Base-by-base conservation (phyloP, 2,329 filamentous ascomycete genomes). In the Sporothrix luriei region DNA sequence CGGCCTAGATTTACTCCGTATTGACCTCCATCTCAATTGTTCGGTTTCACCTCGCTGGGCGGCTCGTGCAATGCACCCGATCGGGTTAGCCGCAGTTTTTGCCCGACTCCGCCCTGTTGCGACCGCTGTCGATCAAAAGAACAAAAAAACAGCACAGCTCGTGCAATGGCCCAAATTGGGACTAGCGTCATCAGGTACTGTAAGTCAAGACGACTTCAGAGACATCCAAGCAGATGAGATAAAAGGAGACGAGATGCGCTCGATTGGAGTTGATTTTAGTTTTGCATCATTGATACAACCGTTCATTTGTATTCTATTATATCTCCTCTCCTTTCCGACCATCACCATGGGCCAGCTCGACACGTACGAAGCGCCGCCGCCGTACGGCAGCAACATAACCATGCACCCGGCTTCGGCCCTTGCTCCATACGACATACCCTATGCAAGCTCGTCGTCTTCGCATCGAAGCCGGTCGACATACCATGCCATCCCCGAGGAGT, bases 141-240 rank as follows among this genome's bases (percentile, higher is more conserved):
- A 40, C 21, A 29, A 59, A 19, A 38, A 16, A 33, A 52, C 21
- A 52, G n/a, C 21, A 11, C 54, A 33, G 54, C 57, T 62, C 57
- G 57, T 62, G 40, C 13, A 46, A 62, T 62, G 57, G 1, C n/a
- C 57, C 57, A 29, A 48, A 62, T 62, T 13, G 40, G 57, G 57
- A 48, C 57, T 62, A 62, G 57, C 40, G 40, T 24, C n/a, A 26
- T n/a, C 3, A 24, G 5, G 11, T 19, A n/a, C n/a, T 62, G 57
- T 62, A 26, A 48, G 57, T 62, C 55, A 14, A 16, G 55, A 14
- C 19, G 24, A 33, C 5, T 3, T n/a, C 29, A 38, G 16, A 43
- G 38, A 0, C 38, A 43, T n/a, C 4, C 21, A 7, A 19, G n/a
- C 21, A n/a, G 14, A 46, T 9, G 21, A 62, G 38, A 62, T 62